A percentile compares a stretch with the other conserved stretches of the same genome.
phyloP scores from a whole-genome alignment of 2,329 filamentous ascomycete genomes.

The Colletotrichum spinosum region DNA sequence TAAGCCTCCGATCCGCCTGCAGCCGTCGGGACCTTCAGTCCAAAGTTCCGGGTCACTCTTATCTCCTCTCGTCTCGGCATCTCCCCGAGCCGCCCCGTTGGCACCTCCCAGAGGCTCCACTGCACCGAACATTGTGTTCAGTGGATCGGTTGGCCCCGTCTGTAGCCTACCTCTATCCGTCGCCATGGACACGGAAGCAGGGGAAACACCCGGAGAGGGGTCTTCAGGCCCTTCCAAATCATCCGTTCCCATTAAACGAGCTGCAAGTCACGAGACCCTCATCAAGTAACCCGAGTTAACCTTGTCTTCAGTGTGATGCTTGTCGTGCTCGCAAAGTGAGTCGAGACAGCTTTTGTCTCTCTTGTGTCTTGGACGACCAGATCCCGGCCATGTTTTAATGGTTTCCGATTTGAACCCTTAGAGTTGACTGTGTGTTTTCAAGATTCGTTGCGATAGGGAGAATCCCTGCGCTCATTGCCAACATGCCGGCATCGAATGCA shows the following conservation, averaged over 20 bases:
- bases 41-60: slow-evolving; percentile 9
- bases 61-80: background rate
- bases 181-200: slow-evolving; percentile 24
- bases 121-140: too few species aligned
- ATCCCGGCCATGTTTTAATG: slow-evolving; percentile 4
- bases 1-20: slow-evolving; percentile 16
- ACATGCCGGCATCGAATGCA: slow-evolving; percentile 30
- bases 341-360: slow-evolving; percentile 43
- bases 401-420: background rate
- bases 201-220: background rate
- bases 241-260: slow-evolving; percentile 28
- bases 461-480: slow-evolving; percentile 25
- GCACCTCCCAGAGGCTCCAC: too few species aligned
- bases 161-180: background rate
- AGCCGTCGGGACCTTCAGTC: background rate
- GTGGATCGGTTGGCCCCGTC: too few species aligned
- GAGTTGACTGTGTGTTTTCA: slow-evolving; percentile 11
- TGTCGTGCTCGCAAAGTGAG: slow-evolving; percentile 49
- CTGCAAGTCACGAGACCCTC: slow-evolving; percentile 13
- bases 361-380: slow-evolving; percentile 47
- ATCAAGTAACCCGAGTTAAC: slow-evolving; percentile 12
- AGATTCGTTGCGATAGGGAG: slow-evolving; percentile 32
- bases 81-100: too few species aligned
- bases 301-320: slow-evolving; percentile 44
- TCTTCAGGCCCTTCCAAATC: slow-evolving; percentile 11